Base-by-base conservation (phyloP, 2,329 filamentous ascomycete species). In the Hysterium pulicare region DNA sequence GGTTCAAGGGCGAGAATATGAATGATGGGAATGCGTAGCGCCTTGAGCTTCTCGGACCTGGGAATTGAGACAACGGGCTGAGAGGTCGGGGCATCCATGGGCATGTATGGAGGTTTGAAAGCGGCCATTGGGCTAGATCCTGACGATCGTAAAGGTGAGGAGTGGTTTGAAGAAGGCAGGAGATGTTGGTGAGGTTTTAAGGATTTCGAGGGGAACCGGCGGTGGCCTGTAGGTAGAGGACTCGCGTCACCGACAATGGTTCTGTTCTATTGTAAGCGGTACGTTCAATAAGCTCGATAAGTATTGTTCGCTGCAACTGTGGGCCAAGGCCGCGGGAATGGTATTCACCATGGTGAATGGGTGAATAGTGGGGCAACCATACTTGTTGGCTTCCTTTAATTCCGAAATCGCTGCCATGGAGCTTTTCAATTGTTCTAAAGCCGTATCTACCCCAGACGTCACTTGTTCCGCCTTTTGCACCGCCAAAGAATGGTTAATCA, bases 361-460 rank as follows among this genome's bases (percentile, higher is more conserved):
- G n/a, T 8, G 16, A 20, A 34, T 24, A 15, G 28, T 33, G 13
- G 28, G 54, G 49, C 51, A 51, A 54, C 42, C 68, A 58, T 64
- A 71, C 69, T 76, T 77, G 59, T 78, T 80, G 28, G 78, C 78
- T 61, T 81, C 74, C 63, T 81, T 82, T 50, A 79, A 73, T 55
- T 81, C 71, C 55, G 81, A 71, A 39, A 79, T 73, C 17, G 77
- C 75, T 46, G 74, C 80, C 59, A 84, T 70, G 54, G 72, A 81
- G 58, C 72, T 78, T 61, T 81, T 75, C 41, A 84, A 69, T 30
- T 72, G 74, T 40, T 77, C 77, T 61, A 83, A 62, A 21, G 81
- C 81, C 46, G 76, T 74, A 59, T 84, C 81, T 30, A 74, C 74
- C 47, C 75, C 76, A 21, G 75, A 74, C 33, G 74, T 77, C 26